Evolutionary conservation across 805 yeast genomes (phyloP), one percentile per base, ranked within the genome.

Genomic region (Kodamaea leandrae): DNA sequence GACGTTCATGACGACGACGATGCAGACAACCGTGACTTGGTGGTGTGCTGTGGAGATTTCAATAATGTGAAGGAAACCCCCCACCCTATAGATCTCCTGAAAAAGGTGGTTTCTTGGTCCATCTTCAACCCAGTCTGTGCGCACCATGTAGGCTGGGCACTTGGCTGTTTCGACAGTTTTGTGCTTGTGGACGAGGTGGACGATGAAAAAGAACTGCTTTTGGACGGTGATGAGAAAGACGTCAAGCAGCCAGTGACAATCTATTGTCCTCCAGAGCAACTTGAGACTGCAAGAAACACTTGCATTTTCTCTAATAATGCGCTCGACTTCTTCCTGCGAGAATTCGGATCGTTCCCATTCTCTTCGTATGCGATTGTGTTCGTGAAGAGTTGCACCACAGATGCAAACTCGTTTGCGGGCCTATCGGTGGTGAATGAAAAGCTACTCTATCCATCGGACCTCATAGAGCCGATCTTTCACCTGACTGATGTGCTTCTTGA

Each of bases 131-230:
- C 98, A 1, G 84, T 88, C 1, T 83, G 95, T 26, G 87, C 99
- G 1, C 97, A 90, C 51, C 97, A 91, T 60, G 72, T 93, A 15
- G 98, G 98, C 0, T 93, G 95, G 82, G 90, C 96, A 0, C 77
- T 89, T 3, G 99, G 98, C 0, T 83, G 96, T 2, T 93, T 91
- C 58, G 81, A 82, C 30, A 76, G 77, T 40, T 65, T 80, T 2
- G 77, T 80, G 0, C 52, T 88, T 21, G 60, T 80, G 6, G 77
- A 72, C 32, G 52, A 64, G 20, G 66, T 58, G 10, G 57, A 51
- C 16, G 51, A 48, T 3, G 33, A 39, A 4, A 64, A 63, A 12
- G 71, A 74, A 19, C 54, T 55, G 4, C 61, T 57, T 4, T 50
- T 55, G 34, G 66, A 51, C 6, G 59, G 52, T 14, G 42, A 50